Percentiles rank a stretch among this genome's conserved stretches.
phyloP scores from a whole-genome alignment of 306 rosid species.

The Fagus crenata region DNA sequence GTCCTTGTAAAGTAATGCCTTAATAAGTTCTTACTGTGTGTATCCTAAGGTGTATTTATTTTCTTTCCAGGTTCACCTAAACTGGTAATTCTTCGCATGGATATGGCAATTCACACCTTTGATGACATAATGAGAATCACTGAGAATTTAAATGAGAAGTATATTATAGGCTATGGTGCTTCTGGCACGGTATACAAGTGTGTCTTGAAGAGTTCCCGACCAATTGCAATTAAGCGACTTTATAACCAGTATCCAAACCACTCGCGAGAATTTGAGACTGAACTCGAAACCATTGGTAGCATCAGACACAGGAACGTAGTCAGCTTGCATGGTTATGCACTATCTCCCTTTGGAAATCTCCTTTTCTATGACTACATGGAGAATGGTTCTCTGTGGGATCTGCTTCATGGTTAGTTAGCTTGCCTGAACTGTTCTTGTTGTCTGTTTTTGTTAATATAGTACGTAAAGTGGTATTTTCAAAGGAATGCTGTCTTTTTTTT shows the following conservation, averaged over 20 bases:
- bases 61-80: constrained; percentile 59
- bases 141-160: constrained; percentile 78
- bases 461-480: not conserved
- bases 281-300: constrained; percentile 81
- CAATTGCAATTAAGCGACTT: constrained; percentile 91
- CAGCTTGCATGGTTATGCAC: constrained; percentile 80
- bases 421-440: not conserved
- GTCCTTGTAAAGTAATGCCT: not conserved
- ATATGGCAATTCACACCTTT: constrained; percentile 85
- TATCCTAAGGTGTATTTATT: not conserved
- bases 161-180: constrained; percentile 79
- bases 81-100: constrained; percentile 86
- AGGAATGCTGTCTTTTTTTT: not conserved
- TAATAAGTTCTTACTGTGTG: too few species aligned
- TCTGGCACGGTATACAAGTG: constrained; percentile 93
- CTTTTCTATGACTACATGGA: constrained; percentile 92
- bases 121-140: constrained; percentile 85
- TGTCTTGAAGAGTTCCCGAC: constrained; percentile 75
- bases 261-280: constrained; percentile 75
- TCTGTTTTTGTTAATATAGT: too few species aligned
- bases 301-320: constrained; percentile 85
- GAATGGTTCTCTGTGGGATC: constrained; percentile 94
- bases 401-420: constrained; percentile 75
- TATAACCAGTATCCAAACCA: constrained; percentile 62
- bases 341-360: constrained; percentile 77